phyloP scores from a whole-genome alignment of 192 early-diverging fungal genomes.

The Rhizophagus sp. region DNA sequence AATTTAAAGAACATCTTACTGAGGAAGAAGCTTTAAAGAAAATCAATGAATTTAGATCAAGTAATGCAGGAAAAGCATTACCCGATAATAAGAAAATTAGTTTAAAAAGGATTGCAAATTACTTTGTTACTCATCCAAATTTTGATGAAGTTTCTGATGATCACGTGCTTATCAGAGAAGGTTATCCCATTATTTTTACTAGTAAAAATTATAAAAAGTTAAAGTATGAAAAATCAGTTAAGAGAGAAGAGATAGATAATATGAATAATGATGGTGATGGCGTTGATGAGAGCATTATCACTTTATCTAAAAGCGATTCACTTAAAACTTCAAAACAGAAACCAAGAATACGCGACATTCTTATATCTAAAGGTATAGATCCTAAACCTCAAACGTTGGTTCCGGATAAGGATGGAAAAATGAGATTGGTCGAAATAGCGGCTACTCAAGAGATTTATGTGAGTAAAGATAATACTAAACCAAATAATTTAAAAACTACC shows the following conservation, averaged over 20 bases:
- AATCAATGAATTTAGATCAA: not conserved
- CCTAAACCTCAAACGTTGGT: not conserved
- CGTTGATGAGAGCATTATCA: not conserved
- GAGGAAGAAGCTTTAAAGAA: not conserved
- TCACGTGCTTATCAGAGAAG: not conserved
- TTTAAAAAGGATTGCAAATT: not conserved
- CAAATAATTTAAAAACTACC: not conserved
- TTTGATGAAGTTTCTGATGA: not conserved
- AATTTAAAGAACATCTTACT: not conserved
- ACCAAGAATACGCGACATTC: not conserved
- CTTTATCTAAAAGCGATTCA: not conserved
- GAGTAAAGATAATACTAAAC: not conserved
- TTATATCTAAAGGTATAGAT: not conserved
- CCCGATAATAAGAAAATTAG: not conserved
- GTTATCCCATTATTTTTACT: not conserved
- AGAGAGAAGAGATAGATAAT: not conserved
- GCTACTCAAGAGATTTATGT: not conserved
- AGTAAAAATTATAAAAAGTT: not conserved
- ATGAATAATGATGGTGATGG: not conserved
- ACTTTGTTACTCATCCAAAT: not conserved
- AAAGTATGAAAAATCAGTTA: not conserved
- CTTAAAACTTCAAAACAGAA: not conserved
- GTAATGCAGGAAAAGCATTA: not conserved
- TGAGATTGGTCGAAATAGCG: not conserved
- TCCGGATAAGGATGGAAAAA: not conserved